phyloP scores from a whole-genome alignment of 1,139 yeast genomes.

The Wickerhamomyces sp. region DNA sequence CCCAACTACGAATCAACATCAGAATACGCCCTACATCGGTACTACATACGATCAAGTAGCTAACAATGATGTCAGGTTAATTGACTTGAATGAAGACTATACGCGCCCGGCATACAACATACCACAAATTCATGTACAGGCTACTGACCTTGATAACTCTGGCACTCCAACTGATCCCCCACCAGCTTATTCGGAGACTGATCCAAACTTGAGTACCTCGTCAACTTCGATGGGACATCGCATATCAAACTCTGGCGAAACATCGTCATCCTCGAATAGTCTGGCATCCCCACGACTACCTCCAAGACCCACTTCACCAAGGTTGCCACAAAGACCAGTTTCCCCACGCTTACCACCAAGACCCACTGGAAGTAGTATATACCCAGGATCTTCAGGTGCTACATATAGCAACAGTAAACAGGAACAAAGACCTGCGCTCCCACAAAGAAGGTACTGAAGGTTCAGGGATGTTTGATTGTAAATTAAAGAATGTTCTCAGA shows the following conservation, averaged over 20 bases:
- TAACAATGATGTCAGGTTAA: too few species aligned
- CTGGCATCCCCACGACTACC: slow-evolving; percentile 9
- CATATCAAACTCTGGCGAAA: not conserved
- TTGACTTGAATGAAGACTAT: too few species aligned
- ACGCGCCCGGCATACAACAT: not conserved
- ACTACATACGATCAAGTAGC: too few species aligned
- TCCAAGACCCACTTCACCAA: slow-evolving; percentile 5
- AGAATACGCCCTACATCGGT: too few species aligned
- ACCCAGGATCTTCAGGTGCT: slow-evolving; percentile 5
- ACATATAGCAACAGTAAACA: slow-evolving; percentile 1
- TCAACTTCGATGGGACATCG: too few species aligned
- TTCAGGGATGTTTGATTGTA: too few species aligned
- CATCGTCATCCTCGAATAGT: slow-evolving; percentile 7
- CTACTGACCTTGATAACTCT: not conserved
- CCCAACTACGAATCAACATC: too few species aligned
- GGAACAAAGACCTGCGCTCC: slow-evolving; percentile 2
- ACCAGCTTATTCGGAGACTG: slow-evolving; percentile 16
- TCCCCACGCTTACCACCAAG: slow-evolving; percentile 5
- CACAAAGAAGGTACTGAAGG: slow-evolving; percentile 1
- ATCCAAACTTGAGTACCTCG: slow-evolving; percentile 5
- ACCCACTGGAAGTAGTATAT: slow-evolving; percentile 1
- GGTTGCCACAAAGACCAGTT: slow-evolving; percentile 6
- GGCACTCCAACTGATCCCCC: slow-evolving; percentile 8
- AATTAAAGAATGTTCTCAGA: too few species aligned
- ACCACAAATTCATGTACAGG: slow-evolving; percentile 1